phyloP scores from a whole-genome alignment of 2,329 filamentous ascomycete species.

The Gaeumannomyces sp. region DNA sequence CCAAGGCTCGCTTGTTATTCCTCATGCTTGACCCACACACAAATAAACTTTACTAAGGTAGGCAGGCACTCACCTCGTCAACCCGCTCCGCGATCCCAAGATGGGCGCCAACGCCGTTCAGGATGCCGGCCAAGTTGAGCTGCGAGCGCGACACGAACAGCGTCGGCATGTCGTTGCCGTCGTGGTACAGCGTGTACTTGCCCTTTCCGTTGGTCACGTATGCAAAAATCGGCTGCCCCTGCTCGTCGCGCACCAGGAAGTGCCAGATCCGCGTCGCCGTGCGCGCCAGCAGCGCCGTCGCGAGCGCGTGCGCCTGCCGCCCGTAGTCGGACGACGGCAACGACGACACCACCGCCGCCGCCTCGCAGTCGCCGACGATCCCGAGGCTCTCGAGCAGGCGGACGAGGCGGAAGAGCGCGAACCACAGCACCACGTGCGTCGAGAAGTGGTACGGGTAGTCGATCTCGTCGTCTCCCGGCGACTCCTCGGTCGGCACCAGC shows the following conservation, averaged over 20 bases:
- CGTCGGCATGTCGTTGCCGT: constrained; percentile 19
- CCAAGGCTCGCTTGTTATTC: not conserved
- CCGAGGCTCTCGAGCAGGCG: constrained; percentile 5
- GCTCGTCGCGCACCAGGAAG: constrained; percentile 1
- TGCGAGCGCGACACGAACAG: constrained; percentile 16
- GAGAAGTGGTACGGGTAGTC: constrained; percentile 17
- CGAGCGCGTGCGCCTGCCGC: not conserved
- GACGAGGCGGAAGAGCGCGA: constrained; percentile 12
- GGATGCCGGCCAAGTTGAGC: constrained; percentile 3
- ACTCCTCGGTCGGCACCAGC: constrained; percentile 17
- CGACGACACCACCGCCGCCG: too few species aligned
- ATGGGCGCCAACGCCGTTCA: not conserved
- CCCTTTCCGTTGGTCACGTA: constrained; percentile 12
- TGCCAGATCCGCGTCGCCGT: not conserved
- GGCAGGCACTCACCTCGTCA: not conserved
- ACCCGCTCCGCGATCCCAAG: not conserved
- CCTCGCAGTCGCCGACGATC: not conserved
- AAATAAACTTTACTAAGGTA: too few species aligned
- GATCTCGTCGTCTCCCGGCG: constrained; percentile 16
- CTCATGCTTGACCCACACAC: too few species aligned
- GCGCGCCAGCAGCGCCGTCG: not conserved
- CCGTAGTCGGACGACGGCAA: not conserved
- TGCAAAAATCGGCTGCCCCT: constrained; percentile 12
- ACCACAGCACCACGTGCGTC: constrained; percentile 18
- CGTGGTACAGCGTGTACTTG: constrained; percentile 15